Conservation (phyloP, 2,329 filamentous ascomycete genomes). For the Arthrobotrys iridis region DNA sequence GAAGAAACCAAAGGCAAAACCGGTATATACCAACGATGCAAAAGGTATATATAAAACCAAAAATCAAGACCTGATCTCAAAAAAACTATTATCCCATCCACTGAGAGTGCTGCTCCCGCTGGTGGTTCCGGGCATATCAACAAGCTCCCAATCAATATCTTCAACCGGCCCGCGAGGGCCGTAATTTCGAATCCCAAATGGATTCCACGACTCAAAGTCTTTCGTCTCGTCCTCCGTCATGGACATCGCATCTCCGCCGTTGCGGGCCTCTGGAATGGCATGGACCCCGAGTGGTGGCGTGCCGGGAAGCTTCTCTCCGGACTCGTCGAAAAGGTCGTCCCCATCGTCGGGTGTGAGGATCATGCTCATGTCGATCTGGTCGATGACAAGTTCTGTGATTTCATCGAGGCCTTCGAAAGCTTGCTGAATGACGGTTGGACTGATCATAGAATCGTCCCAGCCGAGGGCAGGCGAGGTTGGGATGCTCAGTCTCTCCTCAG, state of each 20-base stretch:
- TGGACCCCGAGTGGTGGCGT: background rate
- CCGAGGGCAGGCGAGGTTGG: constrained; percentile 21
- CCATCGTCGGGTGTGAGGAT: constrained; percentile 43
- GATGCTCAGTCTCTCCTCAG: background rate
- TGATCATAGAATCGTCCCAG: constrained; percentile 42
- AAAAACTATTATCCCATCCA: constrained; percentile 50
- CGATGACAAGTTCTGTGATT: constrained; percentile 43
- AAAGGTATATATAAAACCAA: background rate
- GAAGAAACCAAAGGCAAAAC: background rate
- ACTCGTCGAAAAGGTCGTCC: constrained; percentile 30
- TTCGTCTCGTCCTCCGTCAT: constrained; percentile 52
- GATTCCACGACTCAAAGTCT: constrained; percentile 50
- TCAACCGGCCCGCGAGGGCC: constrained; percentile 41
- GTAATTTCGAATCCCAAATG: constrained; percentile 49
- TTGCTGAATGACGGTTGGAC: constrained; percentile 41
- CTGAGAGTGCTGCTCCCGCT: constrained; percentile 26
- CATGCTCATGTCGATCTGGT: constrained; percentile 47
- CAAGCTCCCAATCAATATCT: constrained; percentile 51
- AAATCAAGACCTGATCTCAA: constrained; percentile 26
- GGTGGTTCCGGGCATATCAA: constrained; percentile 16
- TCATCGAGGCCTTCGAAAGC: constrained; percentile 52
- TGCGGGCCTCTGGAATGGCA: constrained; percentile 20
- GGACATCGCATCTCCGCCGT: constrained; percentile 29
- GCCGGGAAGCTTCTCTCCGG: constrained; percentile 19
- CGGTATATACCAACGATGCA: background rate